Evolutionary conservation across 371 early-diverging fungal species (phyloP).

Genomic region (Saksenaea vasiformis): DNA sequence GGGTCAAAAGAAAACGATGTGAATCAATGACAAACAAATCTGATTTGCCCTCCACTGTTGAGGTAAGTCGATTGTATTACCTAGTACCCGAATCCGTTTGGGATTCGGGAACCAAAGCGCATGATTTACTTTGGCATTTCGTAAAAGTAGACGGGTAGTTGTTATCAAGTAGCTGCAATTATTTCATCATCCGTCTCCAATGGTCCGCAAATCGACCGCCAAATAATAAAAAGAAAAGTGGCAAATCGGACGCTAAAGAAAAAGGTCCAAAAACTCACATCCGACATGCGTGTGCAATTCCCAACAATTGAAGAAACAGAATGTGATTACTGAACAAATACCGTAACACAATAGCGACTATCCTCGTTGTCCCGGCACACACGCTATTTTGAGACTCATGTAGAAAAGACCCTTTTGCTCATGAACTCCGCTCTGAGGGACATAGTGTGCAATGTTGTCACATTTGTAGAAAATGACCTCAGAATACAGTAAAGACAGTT

Average conservation of each 20-base stretch:
- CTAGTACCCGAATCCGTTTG: not conserved
- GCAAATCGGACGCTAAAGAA: too few relatives aligned
- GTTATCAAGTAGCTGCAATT: too few relatives aligned
- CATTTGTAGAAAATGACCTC: not conserved
- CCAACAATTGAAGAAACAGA: too few relatives aligned
- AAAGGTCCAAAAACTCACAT: too few relatives aligned
- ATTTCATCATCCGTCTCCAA: too few relatives aligned
- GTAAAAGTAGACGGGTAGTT: too few relatives aligned
- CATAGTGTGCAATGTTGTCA: not conserved
- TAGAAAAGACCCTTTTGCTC: slow-evolving; percentile 1
- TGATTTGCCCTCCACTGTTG: not conserved
- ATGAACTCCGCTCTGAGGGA: not conserved
- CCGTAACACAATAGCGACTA: not conserved
- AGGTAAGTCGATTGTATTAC: slow-evolving; percentile 5
- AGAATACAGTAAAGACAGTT: not conserved
- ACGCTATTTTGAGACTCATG: not conserved
- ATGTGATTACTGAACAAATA: too few relatives aligned
- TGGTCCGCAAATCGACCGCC: too few relatives aligned
- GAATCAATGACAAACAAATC: not conserved
- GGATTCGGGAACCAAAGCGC: slow-evolving; percentile 2
- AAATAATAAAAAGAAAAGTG: too few relatives aligned
- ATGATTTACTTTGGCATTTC: not conserved
- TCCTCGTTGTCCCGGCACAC: not conserved
- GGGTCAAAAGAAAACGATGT: not conserved
- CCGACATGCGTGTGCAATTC: too few relatives aligned